phyloP scores from a whole-genome alignment of 495 filamentous ascomycete species.

The Aspergillus biplanus region DNA sequence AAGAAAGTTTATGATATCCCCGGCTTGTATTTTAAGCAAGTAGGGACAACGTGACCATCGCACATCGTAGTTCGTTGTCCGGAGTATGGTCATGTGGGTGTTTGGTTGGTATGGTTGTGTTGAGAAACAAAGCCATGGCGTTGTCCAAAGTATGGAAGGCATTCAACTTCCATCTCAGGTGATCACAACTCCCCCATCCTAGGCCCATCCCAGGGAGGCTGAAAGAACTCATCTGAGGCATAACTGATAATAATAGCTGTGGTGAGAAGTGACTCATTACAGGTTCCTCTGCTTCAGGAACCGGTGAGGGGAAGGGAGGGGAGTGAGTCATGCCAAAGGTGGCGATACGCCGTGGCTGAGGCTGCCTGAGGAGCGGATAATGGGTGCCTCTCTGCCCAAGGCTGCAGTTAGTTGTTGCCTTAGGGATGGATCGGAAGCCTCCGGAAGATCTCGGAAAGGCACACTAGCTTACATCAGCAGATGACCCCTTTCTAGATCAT shows the following conservation, averaged over 20 bases:
- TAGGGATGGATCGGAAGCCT: not conserved
- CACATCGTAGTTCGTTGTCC: too few relatives aligned
- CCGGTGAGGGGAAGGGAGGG: conserved; percentile 1
- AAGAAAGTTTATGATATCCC: too few relatives aligned
- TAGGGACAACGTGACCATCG: too few relatives aligned
- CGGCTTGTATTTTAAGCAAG: too few relatives aligned
- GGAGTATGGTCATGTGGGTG: too few relatives aligned
- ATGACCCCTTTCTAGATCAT: not conserved
- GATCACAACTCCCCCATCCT: conserved; percentile 10
- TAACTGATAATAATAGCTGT: not conserved
- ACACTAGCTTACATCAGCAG: not conserved
- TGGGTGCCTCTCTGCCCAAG: not conserved
- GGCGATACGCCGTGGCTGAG: conserved; percentile 3
- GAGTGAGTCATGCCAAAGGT: conserved; percentile 12
- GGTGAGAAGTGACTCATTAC: conserved; percentile 10
- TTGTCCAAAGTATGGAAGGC: too few relatives aligned
- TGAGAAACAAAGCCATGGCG: too few relatives aligned
- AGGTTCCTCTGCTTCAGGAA: not conserved
- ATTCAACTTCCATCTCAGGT: conserved; percentile 5
- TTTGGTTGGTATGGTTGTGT: too few relatives aligned
- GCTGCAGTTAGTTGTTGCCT: not conserved
- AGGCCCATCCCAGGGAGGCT: conserved; percentile 2
- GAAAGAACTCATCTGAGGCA: not conserved
- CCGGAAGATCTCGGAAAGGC: not conserved
- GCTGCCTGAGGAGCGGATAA: not conserved